Conservation (phyloP, 106 monocot genomes). For the Xerophyta viscosa region DNA sequence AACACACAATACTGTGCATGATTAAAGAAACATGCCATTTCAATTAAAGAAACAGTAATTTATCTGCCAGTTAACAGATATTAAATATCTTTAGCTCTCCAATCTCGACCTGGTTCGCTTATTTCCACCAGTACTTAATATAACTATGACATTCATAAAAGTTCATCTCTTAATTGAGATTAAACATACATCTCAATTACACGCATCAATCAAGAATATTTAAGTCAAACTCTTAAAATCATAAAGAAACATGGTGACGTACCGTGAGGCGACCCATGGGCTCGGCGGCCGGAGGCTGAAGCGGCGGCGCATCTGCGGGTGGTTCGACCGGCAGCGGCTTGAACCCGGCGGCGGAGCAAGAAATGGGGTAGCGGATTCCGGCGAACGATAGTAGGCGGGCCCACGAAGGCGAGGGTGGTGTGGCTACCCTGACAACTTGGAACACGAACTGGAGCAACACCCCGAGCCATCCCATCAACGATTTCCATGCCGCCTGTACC, state of each 20-base stretch:
- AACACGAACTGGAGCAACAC: not conserved
- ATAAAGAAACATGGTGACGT: not conserved
- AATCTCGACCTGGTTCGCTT: no score
- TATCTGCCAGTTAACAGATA: no score
- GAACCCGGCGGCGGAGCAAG: not conserved
- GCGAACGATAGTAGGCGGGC: not conserved
- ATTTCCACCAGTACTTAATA: no score
- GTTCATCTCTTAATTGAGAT: not conserved
- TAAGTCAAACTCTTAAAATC: no score
- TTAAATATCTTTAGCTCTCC: no score
- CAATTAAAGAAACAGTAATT: no score
- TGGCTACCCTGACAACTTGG: not conserved
- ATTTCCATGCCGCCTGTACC: no score
- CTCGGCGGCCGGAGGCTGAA: not conserved
- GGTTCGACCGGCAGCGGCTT: constrained; percentile 3
- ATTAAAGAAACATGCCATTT: no score
- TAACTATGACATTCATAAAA: no score
- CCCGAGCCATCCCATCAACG: no score
- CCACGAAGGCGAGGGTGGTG: not conserved
- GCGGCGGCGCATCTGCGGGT: not conserved
- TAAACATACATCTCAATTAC: not conserved
- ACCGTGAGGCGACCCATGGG: not conserved
- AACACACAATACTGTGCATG: no score
- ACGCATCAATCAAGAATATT: no score
- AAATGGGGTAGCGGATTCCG: not conserved